Base-by-base conservation (phyloP, 148 eudicot genomes). In the Rhododendron ferrugineum region DNA sequence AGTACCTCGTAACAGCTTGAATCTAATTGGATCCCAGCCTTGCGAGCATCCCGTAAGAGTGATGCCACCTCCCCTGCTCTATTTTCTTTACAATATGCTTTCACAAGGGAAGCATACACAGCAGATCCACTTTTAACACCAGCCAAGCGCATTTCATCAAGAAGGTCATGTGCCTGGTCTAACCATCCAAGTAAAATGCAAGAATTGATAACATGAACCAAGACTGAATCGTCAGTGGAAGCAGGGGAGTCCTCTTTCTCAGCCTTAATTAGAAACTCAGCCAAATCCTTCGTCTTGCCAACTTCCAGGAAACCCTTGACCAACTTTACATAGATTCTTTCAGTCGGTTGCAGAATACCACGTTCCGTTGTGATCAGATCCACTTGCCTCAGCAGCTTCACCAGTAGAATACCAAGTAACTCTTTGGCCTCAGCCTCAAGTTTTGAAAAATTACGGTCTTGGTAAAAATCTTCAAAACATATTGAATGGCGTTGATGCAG, bases 141-240 rank as follows among this genome's bases (percentile, higher is more conserved):
- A 74, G 92, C 88, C 89, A 95, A 91, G 49, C 91, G 95, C 95
- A 95, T 89, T 89, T 96, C 99, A 86, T 96, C 99, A 15, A 96
- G 93, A 86, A 96, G 91, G 64, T 96, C 98, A 86, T 96, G 98
- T 50, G 99, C 99, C 50, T 89, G 92, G 88, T 95, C 99, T 83
- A 96, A 88, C 96, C 95, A 91, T 87, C 95, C 96, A 81, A 95
- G 94, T 11, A 93, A 89, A 87, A 95, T 94, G 90, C 99, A 96
- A 15, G 93, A 88, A 82, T 92, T 89, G 80, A 95, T 93, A 64
- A 93, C 94, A 88, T 93, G 90, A 83, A 92, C 89, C 86, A 96
- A 88, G 47, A 91, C 90, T 26, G 98, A 91, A 84, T 89, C 88
- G 56, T 96, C 98, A 52, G 79, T 85, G 56, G 98, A 95, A 81